Evolutionary conservation across 768 basidiomycete species (phyloP).

Genomic region (Serendipita sp.): DNA sequence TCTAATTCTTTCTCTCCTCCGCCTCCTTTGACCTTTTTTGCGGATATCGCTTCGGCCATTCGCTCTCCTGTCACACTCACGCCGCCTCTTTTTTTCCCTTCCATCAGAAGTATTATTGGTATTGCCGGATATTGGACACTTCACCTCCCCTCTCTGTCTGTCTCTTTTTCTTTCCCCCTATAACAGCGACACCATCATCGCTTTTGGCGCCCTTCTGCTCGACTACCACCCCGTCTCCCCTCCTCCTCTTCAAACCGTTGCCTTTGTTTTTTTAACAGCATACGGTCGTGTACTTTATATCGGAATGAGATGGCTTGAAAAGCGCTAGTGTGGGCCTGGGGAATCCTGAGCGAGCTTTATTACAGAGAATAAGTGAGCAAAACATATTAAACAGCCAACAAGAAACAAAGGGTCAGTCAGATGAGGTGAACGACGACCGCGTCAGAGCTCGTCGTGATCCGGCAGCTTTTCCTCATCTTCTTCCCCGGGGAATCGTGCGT

Average conservation of each 20-base stretch:
- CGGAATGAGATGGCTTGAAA: neutral
- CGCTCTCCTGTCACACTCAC: neutral
- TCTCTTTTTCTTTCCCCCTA: too few species aligned
- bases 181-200: too few species aligned
- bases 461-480: neutral
- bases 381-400: too few species aligned
- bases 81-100: too few species aligned
- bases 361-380: neutral
- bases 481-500: slow-evolving; percentile 23
- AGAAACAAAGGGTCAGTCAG: slow-evolving; percentile 9
- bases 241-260: neutral
- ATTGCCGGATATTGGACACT: too few species aligned
- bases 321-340: neutral
- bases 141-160: too few species aligned
- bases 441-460: neutral
- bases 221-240: neutral
- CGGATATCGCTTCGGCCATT: neutral
- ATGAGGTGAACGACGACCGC: too few species aligned
- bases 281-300: neutral
- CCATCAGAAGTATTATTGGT: too few species aligned
- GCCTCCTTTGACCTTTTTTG: neutral
- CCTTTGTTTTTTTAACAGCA: slow-evolving; percentile 2
- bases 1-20: neutral
- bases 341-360: slow-evolving; percentile 5
- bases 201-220: neutral